Base-by-base conservation (phyloP, 176 grass and related monocot genomes). In the Pontederia paniculata region DNA sequence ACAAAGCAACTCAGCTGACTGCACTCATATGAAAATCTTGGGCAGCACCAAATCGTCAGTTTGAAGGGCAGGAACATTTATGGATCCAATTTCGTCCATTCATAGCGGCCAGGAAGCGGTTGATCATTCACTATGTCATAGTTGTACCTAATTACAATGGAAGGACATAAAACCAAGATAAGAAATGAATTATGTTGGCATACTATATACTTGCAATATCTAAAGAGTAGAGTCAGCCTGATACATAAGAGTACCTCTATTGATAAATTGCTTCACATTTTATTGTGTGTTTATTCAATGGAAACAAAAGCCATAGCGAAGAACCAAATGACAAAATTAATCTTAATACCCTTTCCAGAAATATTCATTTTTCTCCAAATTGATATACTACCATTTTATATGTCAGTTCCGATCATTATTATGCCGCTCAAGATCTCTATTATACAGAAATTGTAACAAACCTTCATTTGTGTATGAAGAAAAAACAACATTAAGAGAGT, bases 31-130 rank as follows among this genome's bases (percentile, higher is more conserved):
- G 63, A 52, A 52, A 66, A 37, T 48, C 46, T 45, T 51, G 23
- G 15, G 47, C 62, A 50, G 62, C 23, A 44, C 10, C 14, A 28
- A 59, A 12, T 14, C 22, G 9, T 31, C 10, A 50, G 55, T 21
- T 50, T 59, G 45, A 16, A 17, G 15, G 23, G n/a, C 5, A 1
- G 43, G 44, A 45, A 55, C 18, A 25, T 53, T 49, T 50, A 62
- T 42, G 65, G 45, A 11, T 80, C 58, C 71, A 69, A 43, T 58
- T 80, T 74, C 65, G 69, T 23, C 77, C 77, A 80, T 69, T 74
- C 70, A 69, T 74, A 80, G 43, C 77, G 77, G 65, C 77, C 77
- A 2, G 70, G 77, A 15, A 80, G 56, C 22, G 77, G 77, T 57
- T 63, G 48, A 47, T 80, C 77, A 2, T 60, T 74, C 50, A 74